Conservation (phyloP, 148 eudicot genomes). For the Rhododendron kiyosumense region DNA sequence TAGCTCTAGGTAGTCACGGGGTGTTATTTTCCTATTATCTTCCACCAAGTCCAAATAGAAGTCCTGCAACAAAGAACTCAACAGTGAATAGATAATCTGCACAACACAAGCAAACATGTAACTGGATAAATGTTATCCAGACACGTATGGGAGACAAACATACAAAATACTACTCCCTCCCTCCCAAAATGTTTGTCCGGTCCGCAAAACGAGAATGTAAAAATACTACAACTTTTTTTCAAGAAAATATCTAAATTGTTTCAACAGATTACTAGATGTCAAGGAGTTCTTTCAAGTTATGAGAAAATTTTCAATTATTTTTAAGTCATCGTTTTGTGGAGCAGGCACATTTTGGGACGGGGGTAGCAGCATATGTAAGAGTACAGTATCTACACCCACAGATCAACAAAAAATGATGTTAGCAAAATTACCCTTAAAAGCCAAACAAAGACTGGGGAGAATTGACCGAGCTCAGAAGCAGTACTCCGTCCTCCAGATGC, state of each 20-base stretch:
- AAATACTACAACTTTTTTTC: not conserved
- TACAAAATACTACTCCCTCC: not conserved
- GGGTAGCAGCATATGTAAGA: not conserved
- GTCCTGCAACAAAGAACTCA: conserved; percentile 44
- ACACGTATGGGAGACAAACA: not conserved
- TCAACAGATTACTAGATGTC: not conserved
- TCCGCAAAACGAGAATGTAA: not conserved
- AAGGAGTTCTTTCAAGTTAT: not conserved
- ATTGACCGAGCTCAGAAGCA: conserved; percentile 94
- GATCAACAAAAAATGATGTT: not conserved
- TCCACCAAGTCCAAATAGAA: conserved; percentile 88
- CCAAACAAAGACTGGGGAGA: conserved; percentile 97
- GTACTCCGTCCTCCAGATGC: conserved; percentile 84
- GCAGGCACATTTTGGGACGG: not conserved
- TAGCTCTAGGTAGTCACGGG: conserved; percentile 94
- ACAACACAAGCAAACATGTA: conserved; percentile 3
- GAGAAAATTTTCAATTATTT: not conserved
- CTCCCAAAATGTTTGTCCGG: not conserved
- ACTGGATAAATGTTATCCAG: not conserved
- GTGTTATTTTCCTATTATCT: conserved; percentile 83
- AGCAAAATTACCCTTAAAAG: conserved; percentile 67
- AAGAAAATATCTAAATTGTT: not conserved
- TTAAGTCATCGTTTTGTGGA: not conserved
- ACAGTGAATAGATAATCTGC: not conserved
- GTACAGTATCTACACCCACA: not conserved